These are phyloP conservation scores for rapeseed (Brassica napus) DNA, from an alignment of 345 rosid species.

Conservation along the genomic window Da-Ae NC_063434.1:10048001-10048500, in stretches of 20 bases:
- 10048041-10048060: background rate
- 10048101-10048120: background rate
- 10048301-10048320: background rate
- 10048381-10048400: background rate
- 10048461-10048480: background rate
- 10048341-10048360: background rate
- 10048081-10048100: background rate
- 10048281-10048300: slow-evolving; percentile 9
- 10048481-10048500: background rate
- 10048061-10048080: background rate
- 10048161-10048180: background rate
- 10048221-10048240: background rate
- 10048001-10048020: slow-evolving; percentile 29
- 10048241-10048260: background rate
- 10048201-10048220: slow-evolving; percentile 3
- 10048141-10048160: background rate
- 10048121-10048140: slow-evolving; percentile 18
- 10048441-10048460: background rate
- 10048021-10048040: slow-evolving; percentile 24
- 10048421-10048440: background rate
- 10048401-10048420: background rate
- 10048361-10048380: background rate
- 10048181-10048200: background rate
- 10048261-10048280: background rate
- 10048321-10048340: background rate